Evolutionary conservation across 192 early-diverging fungal genomes (phyloP).

Genomic region (Entrophospora sp.): DNA sequence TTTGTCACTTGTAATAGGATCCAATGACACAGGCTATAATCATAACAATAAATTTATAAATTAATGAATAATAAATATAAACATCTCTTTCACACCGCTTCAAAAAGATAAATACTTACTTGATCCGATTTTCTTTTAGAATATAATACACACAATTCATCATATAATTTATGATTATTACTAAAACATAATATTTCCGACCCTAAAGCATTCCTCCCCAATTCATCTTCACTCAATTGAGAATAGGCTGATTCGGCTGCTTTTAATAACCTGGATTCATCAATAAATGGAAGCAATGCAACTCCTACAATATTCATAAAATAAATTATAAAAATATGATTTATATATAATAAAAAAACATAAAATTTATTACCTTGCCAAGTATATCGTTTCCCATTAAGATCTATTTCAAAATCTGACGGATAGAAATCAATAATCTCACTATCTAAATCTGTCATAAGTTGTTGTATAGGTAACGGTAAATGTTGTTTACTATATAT

Average conservation of each 20-base stretch:
- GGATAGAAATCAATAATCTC: slow-evolving; percentile 97
- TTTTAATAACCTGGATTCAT: slow-evolving; percentile 67
- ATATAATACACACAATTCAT: slow-evolving; percentile 42
- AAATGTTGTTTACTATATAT: slow-evolving; percentile 49
- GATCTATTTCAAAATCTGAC: slow-evolving; percentile 76
- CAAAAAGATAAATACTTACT: neutral
- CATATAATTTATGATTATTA: slow-evolving; percentile 53
- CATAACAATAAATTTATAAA: neutral
- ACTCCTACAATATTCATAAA: slow-evolving; percentile 49
- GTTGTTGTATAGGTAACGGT: slow-evolving; percentile 50
- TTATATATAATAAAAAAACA: neutral
- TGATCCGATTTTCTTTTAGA: slow-evolving; percentile 35
- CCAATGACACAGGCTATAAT: slow-evolving; percentile 28
- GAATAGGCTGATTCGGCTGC: slow-evolving; percentile 59
- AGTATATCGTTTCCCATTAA: slow-evolving; percentile 91
- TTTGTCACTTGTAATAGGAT: slow-evolving; percentile 38
- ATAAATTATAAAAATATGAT: neutral
- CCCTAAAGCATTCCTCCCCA: slow-evolving; percentile 63
- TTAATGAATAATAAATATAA: too few species aligned
- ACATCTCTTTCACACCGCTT: too few species aligned
- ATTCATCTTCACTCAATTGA: slow-evolving; percentile 63
- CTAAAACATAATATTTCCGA: slow-evolving; percentile 48
- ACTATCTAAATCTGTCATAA: slow-evolving; percentile 78
- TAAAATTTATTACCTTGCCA: slow-evolving; percentile 66
- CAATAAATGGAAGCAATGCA: slow-evolving; percentile 91